Evolutionary conservation across 2,329 filamentous ascomycete genomes (phyloP).

Genomic region (Mycosphaerella sp.): DNA sequence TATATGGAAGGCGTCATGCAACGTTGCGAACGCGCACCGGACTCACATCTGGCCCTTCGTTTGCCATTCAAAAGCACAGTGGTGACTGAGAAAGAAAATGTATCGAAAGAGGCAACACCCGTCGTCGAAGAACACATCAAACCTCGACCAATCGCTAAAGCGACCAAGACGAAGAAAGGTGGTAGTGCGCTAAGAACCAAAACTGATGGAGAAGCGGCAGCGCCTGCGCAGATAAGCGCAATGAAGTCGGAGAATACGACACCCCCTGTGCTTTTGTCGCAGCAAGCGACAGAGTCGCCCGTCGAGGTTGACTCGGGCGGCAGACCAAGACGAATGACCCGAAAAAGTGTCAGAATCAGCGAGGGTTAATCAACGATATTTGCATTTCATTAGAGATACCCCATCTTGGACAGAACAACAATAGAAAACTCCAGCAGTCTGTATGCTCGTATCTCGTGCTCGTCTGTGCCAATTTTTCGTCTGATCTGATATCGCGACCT

Average conservation of each 20-base stretch:
- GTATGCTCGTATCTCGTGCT: too few species aligned
- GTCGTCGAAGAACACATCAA: slow-evolving; percentile 18
- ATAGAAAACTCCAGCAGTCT: too few species aligned
- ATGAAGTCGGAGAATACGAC: background rate
- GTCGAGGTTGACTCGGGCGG: slow-evolving; percentile 9
- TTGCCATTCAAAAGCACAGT: slow-evolving; percentile 40
- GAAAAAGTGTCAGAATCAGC: slow-evolving; percentile 33
- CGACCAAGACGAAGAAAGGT: slow-evolving; percentile 12
- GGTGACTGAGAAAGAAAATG: slow-evolving; percentile 19
- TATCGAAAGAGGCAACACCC: slow-evolving; percentile 26
- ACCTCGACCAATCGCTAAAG: slow-evolving; percentile 18
- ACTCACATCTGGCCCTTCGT: slow-evolving; percentile 51
- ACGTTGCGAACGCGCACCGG: slow-evolving; percentile 50
- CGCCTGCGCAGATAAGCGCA: background rate
- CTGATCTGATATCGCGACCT: background rate
- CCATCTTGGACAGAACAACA: background rate
- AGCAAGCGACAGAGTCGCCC: background rate
- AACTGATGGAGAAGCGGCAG: background rate
- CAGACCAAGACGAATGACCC: slow-evolving; percentile 24
- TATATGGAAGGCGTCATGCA: slow-evolving; percentile 55
- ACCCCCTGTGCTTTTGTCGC: background rate
- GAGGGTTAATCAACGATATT: slow-evolving; percentile 20
- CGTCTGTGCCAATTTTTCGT: too few species aligned
- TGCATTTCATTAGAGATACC: background rate
- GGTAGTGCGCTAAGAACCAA: background rate